phyloP scores from a whole-genome alignment of 108 stramenopile genomes.

The Pseudonitzschia pungens region DNA sequence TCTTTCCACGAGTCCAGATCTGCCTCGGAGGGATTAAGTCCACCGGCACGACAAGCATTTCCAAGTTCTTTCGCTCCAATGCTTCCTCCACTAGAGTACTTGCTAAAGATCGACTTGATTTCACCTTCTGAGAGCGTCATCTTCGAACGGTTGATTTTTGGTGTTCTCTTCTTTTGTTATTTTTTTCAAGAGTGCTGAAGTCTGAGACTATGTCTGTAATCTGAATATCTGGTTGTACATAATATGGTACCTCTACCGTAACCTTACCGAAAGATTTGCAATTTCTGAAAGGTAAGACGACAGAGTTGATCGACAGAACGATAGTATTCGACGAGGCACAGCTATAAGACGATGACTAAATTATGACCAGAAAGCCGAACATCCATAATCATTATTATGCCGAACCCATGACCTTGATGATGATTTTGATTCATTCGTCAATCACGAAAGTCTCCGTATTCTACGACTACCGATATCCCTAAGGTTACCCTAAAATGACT shows the following conservation, averaged over 20 bases:
- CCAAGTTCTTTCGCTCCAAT: constrained; percentile 25
- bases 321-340: background rate
- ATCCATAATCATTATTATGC: background rate
- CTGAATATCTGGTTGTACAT: no score
- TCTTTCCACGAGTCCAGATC: constrained; percentile 24
- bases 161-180: background rate
- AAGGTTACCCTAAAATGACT: no score
- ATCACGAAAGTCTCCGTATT: no score
- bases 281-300: background rate
- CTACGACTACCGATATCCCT: no score
- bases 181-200: background rate
- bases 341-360: background rate
- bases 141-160: background rate
- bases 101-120: constrained; percentile 17
- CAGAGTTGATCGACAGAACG: no score
- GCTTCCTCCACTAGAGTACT: constrained; percentile 12
- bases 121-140: constrained; percentile 20
- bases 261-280: background rate
- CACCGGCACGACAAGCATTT: constrained; percentile 31
- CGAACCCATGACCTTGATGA: background rate
- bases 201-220: no score
- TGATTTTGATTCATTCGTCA: background rate
- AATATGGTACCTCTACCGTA: background rate
- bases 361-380: background rate
- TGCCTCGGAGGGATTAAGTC: constrained; percentile 34